Evolutionary conservation across 768 basidiomycete species (phyloP).

Genomic region (Rhodotorula babjevae): DNA sequence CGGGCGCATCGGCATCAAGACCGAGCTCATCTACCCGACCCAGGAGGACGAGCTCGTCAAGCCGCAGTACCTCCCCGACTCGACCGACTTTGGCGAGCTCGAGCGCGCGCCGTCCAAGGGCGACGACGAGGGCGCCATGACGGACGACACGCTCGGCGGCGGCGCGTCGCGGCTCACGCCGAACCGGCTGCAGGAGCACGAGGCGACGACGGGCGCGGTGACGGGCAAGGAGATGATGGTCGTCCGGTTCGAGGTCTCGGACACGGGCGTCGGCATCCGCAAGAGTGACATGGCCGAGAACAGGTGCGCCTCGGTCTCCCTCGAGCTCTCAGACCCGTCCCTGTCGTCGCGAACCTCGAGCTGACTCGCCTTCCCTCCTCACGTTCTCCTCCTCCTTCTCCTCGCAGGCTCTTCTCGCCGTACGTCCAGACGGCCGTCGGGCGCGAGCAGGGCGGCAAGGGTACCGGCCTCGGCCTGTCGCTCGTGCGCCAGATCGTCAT

Average conservation of each 20-base stretch:
- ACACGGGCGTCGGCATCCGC: slow-evolving; percentile 51
- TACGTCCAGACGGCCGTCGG: slow-evolving; percentile 52
- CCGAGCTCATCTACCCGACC: slow-evolving; percentile 42
- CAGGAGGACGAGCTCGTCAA: neutral
- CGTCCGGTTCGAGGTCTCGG: slow-evolving; percentile 51
- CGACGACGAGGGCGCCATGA: neutral
- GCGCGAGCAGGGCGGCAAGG: slow-evolving; percentile 51
- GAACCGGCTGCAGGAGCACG: slow-evolving; percentile 18
- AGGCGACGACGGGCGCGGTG: slow-evolving; percentile 11
- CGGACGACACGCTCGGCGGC: neutral
- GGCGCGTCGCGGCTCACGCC: slow-evolving; percentile 13
- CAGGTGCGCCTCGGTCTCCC: no score
- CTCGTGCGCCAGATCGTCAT: slow-evolving; percentile 52
- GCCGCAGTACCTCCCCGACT: neutral
- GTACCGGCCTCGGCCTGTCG: slow-evolving; percentile 51
- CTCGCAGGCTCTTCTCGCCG: slow-evolving; percentile 40
- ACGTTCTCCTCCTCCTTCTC: no score
- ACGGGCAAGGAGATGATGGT: slow-evolving; percentile 44
- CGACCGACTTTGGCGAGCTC: slow-evolving; percentile 7
- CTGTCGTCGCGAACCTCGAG: neutral
- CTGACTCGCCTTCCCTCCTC: neutral
- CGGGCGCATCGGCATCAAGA: slow-evolving; percentile 42
- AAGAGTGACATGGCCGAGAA: slow-evolving; percentile 48
- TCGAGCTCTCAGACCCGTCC: no score
- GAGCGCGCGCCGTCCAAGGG: neutral